These are phyloP conservation scores for Cymbopogon citratus DNA, from an alignment of 176 grass and related monocot genomes.

Conservation along the genomic window DNA sequence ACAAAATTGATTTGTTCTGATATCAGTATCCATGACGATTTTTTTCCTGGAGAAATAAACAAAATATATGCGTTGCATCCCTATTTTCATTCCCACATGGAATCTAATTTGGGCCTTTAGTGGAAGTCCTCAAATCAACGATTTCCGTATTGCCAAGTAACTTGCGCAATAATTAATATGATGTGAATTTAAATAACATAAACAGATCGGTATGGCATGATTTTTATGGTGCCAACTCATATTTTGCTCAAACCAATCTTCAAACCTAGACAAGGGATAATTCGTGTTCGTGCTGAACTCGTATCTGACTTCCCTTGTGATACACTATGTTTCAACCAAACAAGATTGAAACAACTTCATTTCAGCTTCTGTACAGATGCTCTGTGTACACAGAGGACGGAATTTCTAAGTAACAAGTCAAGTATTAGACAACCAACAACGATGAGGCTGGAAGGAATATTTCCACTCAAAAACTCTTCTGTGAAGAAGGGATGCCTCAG, in stretches of 20 bases:
- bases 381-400: not conserved
- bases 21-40: not conserved
- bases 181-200: no score
- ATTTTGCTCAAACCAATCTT: not conserved
- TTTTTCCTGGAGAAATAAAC: no score
- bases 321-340: not conserved
- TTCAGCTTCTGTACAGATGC: slow-evolving; percentile 8
- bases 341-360: not conserved
- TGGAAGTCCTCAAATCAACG: not conserved
- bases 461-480: slow-evolving; percentile 5
- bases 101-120: not conserved
- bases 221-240: not conserved
- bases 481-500: slow-evolving; percentile 69
- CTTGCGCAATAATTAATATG: no score
- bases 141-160: not conserved
- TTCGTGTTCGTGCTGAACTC: not conserved
- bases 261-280: not conserved
- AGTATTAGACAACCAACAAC: not conserved
- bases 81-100: not conserved
- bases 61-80: not conserved
- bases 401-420: not conserved
- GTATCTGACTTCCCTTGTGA: not conserved
- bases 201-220: not conserved
- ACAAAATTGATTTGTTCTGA: not conserved
- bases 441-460: not conserved